Conservation (phyloP, 306 rosid genomes). For the Cercis canadensis region DNA sequence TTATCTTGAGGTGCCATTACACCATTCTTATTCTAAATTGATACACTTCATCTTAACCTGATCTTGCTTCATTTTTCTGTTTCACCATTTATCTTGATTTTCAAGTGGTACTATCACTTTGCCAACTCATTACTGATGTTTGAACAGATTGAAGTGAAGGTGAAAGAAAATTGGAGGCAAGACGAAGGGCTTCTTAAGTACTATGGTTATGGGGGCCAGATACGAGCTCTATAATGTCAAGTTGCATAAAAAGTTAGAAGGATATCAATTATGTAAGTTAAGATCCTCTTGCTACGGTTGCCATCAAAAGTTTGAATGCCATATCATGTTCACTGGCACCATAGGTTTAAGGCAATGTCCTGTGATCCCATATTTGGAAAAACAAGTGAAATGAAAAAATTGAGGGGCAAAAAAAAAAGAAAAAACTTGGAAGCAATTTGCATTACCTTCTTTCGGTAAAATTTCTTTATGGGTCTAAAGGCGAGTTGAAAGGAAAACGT, state of each 20-base stretch:
- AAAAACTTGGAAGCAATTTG: conserved; percentile 18
- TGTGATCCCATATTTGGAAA: conserved; percentile 22
- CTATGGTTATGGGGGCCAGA: conserved; percentile 88
- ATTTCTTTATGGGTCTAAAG: no score
- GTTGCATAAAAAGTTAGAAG: not conserved
- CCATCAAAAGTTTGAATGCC: not conserved
- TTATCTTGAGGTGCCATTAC: conserved; percentile 71
- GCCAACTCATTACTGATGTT: conserved; percentile 19
- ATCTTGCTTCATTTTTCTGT: conserved; percentile 9
- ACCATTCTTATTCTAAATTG: not conserved
- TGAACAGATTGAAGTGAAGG: conserved; percentile 88
- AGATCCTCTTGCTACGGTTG: conserved; percentile 12
- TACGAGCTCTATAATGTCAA: conserved; percentile 56
- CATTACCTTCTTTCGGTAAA: no score
- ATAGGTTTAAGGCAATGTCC: conserved; percentile 25
- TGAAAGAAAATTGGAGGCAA: conserved; percentile 93
- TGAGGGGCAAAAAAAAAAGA: not conserved
- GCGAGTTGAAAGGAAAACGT: no score
- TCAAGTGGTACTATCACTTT: conserved; percentile 3
- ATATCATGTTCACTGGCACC: conserved; percentile 29
- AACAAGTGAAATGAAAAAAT: conserved; percentile 2
- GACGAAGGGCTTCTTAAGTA: conserved; percentile 83
- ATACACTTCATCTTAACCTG: conserved; percentile 16
- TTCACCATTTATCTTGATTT: conserved; percentile 13
- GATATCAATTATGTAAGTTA: conserved; percentile 27